Base-by-base conservation (phyloP, 2,329 filamentous ascomycete species). In the Cordyceps javanica region DNA sequence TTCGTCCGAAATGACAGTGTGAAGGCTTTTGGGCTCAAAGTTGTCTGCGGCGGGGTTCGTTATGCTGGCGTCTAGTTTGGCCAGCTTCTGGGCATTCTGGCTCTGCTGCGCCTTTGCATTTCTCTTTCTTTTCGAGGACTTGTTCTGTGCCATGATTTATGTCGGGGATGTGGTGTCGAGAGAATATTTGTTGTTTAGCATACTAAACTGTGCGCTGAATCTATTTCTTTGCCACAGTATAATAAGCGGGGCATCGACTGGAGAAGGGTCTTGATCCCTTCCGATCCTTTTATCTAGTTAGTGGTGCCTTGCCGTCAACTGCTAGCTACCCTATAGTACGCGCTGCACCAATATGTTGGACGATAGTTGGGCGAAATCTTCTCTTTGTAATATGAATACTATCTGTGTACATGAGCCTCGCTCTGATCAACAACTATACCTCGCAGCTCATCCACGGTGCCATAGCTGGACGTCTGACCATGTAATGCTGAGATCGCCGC, bases 1-100 rank as follows among this genome's bases (percentile, higher is more conserved):
- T 62, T 88, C 85, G 16, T 77, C 74, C 2, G 82, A 82, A n/a
- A 83, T 75, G 59, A 86, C 70, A 0, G 78, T 76, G 54, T 77
- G 73, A 3, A 85, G 70, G 50, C 68, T 81, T 63, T 75, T 78
- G n/a, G 79, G 75, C 60, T 79, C 77, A 54, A 70, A 62, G 3
- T 62, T 59, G 5, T 65, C 62, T 34, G 67, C 67, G 45, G 74
- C 73, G 28, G 73, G 69, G 14, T 73, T 71, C 1, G 72, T 19
- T 38, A 67, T 67, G 46, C 74, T 72, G 30, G 73, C 69, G 13
- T 74, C 72, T 0, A 72, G 66, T 62, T 80, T 79, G 16, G 65
- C 57, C 2, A 66, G 59, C 57, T 81, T 80, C 5, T 69, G 64
- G 2, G 73, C 66, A 57, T 81, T 80, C 5, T 69, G 64, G 2